Base-by-base conservation (phyloP, 768 basidiomycete species). In the Artomyces pyxidatus region DNA sequence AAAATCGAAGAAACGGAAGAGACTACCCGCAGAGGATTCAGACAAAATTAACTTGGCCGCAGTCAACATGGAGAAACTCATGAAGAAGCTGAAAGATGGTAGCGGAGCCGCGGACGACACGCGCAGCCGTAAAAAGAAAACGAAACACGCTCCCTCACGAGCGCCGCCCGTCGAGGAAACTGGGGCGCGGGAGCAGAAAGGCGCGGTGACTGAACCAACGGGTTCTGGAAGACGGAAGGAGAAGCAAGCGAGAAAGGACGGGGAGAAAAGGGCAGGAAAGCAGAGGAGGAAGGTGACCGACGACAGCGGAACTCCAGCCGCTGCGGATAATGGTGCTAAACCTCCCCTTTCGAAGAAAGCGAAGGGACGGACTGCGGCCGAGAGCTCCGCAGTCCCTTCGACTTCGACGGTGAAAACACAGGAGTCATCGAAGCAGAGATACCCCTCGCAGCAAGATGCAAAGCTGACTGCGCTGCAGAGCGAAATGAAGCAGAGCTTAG, bases 401-500 rank as follows among this genome's bases (percentile, higher is more conserved):
- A 23, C 41, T 12, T 27, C 42, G 19, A 21, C 44, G 9, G 37
- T 30, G 27, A 50, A 48, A n/a, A 37, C 29, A n/a, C n/a, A 25
- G 3, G 26, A 48, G 14, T n/a, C 32, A 35, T 35, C 4, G 14
- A 19, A 1, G 23, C 23, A 21, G 19, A 54, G 25, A 42, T 22
- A 27, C 26, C 43, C 10, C n/a, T 25, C 7, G 8, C 26, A 45
- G 19, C 49, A 37, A 5, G 37, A 41, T 27, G 19, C 48, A 38
- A 55, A 54, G 3, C 67, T 94, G 47, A 93, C 92, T 6, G 65
- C 74, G 2, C 68, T 95, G 56, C 94, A 96, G 63, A 75, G 74
- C 43, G 71, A 64, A 17, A 86, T 96, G 80, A 90, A 80, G 64
- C 73, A 83, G 47, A 88, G 78, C 55, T 65, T 93, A 48, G 81